A percentile compares a stretch with the other conserved stretches of the same genome.
Evolutionary conservation across 2,329 filamentous ascomycete species (phyloP).

Genomic region (Teratosphaeria viscida): DNA sequence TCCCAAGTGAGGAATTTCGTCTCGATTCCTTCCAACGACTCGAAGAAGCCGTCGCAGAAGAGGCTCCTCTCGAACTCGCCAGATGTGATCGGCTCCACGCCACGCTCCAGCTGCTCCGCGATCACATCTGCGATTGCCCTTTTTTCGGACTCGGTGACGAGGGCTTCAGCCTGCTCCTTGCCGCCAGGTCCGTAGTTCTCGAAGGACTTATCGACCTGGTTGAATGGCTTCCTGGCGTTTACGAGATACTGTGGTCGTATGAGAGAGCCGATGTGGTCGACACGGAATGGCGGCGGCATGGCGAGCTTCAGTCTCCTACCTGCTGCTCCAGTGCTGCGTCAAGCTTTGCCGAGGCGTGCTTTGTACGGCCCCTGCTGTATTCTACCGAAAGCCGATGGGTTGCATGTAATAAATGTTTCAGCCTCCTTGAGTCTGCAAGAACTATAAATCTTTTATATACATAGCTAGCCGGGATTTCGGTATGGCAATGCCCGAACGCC

Average conservation of each 20-base stretch:
- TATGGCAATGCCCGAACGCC: neutral
- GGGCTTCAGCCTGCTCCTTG: constrained; percentile 7
- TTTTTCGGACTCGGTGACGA: constrained; percentile 52
- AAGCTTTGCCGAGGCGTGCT: too few species aligned
- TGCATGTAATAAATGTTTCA: too few species aligned
- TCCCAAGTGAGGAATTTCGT: neutral
- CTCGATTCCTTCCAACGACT: constrained; percentile 12
- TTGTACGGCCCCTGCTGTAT: too few species aligned
- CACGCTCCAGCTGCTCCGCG: constrained; percentile 50
- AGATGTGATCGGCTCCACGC: constrained; percentile 52
- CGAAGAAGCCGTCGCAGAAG: constrained; percentile 19
- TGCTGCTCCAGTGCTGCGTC: neutral
- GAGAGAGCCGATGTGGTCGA: constrained; percentile 61
- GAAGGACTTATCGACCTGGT: neutral
- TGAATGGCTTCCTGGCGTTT: constrained; percentile 34
- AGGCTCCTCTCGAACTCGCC: constrained; percentile 48
- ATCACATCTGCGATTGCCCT: constrained; percentile 54
- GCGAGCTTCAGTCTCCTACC: neutral
- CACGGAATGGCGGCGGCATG: constrained; percentile 48
- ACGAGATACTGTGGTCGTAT: constrained; percentile 53
- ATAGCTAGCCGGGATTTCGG: neutral
- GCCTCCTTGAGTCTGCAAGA: neutral
- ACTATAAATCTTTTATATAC: neutral
- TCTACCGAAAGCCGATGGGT: too few species aligned
- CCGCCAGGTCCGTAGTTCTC: neutral